Conservation (phyloP, 768 basidiomycete species). For the Tricholoma bakamatsutake region DNA sequence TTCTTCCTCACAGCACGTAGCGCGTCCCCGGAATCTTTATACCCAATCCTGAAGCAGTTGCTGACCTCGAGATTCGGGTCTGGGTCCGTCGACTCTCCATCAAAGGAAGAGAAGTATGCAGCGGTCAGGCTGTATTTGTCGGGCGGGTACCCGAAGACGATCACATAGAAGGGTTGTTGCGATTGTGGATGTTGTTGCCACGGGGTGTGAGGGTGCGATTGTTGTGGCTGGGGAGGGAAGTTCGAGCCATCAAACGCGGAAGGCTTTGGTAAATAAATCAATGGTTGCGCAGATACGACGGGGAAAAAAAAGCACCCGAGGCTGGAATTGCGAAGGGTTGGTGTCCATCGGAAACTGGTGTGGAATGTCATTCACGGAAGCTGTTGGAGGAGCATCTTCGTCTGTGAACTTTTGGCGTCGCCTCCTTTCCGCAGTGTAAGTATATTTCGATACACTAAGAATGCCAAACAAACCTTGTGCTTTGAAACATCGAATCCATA, state of each 20-base stretch:
- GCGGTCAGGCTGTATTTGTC: slow-evolving; percentile 69
- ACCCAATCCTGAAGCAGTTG: slow-evolving; percentile 83
- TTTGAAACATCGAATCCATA: slow-evolving; percentile 82
- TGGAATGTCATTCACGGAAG: slow-evolving; percentile 71
- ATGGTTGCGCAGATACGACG: slow-evolving; percentile 1
- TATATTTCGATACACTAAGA: neutral
- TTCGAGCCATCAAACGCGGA: slow-evolving; percentile 35
- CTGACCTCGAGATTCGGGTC: slow-evolving; percentile 61
- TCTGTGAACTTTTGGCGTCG: slow-evolving; percentile 61
- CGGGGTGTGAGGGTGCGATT: slow-evolving; percentile 18
- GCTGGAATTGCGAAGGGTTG: slow-evolving; percentile 35
- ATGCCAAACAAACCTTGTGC: slow-evolving; percentile 41
- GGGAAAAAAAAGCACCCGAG: slow-evolving; percentile 31
- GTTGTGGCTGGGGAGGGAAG: slow-evolving; percentile 30
- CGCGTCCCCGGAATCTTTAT: slow-evolving; percentile 64
- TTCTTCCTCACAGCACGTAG: slow-evolving; percentile 76
- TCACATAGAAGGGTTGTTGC: slow-evolving; percentile 50
- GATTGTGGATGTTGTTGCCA: slow-evolving; percentile 12
- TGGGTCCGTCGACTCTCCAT: slow-evolving; percentile 62
- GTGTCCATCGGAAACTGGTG: slow-evolving; percentile 45
- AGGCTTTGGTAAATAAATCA: slow-evolving; percentile 21
- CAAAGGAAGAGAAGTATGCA: slow-evolving; percentile 67
- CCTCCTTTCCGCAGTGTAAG: slow-evolving; percentile 23
- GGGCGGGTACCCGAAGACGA: slow-evolving; percentile 86
- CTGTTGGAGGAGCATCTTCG: slow-evolving; percentile 76